Evolutionary conservation across 352 stramenopile genomes (phyloP).

Genomic region (Phytophthora ohioensis): DNA sequence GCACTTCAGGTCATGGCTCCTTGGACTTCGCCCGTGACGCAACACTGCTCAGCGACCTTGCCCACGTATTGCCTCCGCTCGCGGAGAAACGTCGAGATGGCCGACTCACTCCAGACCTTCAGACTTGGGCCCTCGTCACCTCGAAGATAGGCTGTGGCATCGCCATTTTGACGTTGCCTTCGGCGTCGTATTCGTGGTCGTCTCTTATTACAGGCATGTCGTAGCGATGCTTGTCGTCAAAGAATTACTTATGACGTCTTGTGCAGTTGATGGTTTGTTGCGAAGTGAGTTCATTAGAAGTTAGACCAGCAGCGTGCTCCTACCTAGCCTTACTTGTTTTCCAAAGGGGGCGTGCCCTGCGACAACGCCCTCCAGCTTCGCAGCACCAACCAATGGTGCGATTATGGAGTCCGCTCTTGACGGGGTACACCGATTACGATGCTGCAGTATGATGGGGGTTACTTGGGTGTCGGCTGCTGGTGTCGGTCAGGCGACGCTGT

Average conservation of each 20-base stretch:
- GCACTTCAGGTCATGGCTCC: conserved; percentile 10
- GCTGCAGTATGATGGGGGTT: too few species aligned
- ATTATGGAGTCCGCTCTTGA: neutral
- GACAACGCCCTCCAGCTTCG: neutral
- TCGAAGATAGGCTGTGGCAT: conserved; percentile 20
- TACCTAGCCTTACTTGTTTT: neutral
- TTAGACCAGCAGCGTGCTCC: too few species aligned
- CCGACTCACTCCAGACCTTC: conserved; percentile 17
- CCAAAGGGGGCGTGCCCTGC: neutral
- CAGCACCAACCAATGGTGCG: neutral
- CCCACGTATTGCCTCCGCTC: conserved; percentile 17
- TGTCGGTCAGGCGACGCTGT: too few species aligned
- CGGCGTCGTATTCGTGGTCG: conserved; percentile 17
- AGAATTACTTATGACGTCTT: neutral
- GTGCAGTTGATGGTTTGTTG: neutral
- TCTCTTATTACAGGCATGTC: conserved; percentile 6
- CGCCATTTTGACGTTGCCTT: conserved; percentile 20
- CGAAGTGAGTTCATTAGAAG: neutral
- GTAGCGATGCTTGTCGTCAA: conserved; percentile 20
- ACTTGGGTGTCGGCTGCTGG: too few species aligned
- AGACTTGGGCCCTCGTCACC: conserved; percentile 10
- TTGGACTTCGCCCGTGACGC: conserved; percentile 19
- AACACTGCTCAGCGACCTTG: conserved; percentile 14
- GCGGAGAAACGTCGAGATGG: conserved; percentile 14
- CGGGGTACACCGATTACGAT: too few species aligned